Conservation (phyloP, 441 rosid species). For the Pelargonium citronellum region DNA sequence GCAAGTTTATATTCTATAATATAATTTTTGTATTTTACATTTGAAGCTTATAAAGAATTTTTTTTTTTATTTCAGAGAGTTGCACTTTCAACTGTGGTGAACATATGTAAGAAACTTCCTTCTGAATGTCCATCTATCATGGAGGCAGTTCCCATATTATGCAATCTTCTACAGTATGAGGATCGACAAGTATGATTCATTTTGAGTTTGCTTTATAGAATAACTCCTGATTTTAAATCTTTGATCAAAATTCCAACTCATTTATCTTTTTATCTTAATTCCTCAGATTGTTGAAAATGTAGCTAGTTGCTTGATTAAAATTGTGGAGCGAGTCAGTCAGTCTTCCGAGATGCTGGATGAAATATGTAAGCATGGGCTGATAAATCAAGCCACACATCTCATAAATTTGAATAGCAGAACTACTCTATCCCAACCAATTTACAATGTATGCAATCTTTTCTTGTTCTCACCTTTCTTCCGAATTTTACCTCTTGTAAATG, state of each 20-base stretch:
- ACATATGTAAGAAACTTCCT: slow-evolving; percentile 85
- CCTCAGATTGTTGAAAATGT: slow-evolving; percentile 89
- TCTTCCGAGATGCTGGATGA: slow-evolving; percentile 72
- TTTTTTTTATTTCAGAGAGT: slow-evolving; percentile 54
- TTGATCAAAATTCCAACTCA: slow-evolving; percentile 14
- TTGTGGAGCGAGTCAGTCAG: slow-evolving; percentile 62
- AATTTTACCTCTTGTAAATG: slow-evolving; percentile 5
- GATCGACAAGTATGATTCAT: slow-evolving; percentile 62
- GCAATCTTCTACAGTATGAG: slow-evolving; percentile 86
- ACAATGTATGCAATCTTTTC: slow-evolving; percentile 52
- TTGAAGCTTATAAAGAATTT: slow-evolving; percentile 14
- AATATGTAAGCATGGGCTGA: slow-evolving; percentile 74
- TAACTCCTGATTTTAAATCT: slow-evolving; percentile 8
- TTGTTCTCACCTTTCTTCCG: slow-evolving; percentile 12
- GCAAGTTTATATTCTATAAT: not conserved
- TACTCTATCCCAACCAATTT: slow-evolving; percentile 68
- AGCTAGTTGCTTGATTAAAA: slow-evolving; percentile 74
- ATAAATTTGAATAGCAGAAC: slow-evolving; percentile 66
- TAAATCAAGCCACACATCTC: slow-evolving; percentile 58
- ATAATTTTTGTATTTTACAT: not conserved
- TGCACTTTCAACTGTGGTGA: slow-evolving; percentile 85
- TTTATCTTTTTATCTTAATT: slow-evolving; percentile 18
- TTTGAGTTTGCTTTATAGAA: slow-evolving; percentile 17
- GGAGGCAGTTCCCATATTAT: slow-evolving; percentile 86
- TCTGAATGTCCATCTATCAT: slow-evolving; percentile 49